Conservation (phyloP, 345 rosid genomes). For the Gossypium australe region DNA sequence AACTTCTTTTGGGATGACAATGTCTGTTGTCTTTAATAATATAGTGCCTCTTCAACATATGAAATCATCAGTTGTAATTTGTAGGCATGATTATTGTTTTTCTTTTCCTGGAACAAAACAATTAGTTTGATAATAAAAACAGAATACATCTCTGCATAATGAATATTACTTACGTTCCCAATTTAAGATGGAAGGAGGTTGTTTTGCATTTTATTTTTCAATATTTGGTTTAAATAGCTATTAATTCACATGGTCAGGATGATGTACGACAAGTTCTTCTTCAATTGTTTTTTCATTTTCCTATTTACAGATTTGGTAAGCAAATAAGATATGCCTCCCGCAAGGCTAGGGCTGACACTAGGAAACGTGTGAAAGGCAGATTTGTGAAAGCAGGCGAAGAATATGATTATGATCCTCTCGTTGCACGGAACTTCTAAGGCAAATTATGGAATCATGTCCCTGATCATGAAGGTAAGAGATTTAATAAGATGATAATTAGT, state of each 20-base stretch:
- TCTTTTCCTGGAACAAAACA: not conserved
- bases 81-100: not conserved
- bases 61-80: not conserved
- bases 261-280: not conserved
- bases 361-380: slow-evolving; percentile 90
- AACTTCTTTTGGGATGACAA: not conserved
- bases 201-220: not conserved
- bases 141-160: not conserved
- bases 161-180: not conserved
- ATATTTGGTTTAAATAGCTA: not conserved
- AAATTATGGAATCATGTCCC: not conserved
- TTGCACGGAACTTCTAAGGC: slow-evolving; percentile 25
- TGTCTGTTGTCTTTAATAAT: not conserved
- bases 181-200: not conserved
- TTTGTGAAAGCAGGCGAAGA: slow-evolving; percentile 88
- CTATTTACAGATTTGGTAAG: slow-evolving; percentile 56
- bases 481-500: not conserved
- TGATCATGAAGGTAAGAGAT: slow-evolving; percentile 2
- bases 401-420: slow-evolving; percentile 65
- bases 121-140: not conserved
- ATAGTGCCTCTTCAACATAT: not conserved
- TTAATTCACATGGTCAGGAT: not conserved
- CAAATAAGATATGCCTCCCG: slow-evolving; percentile 87
- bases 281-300: not conserved
- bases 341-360: slow-evolving; percentile 89